These are phyloP conservation scores for Lithocarpus polystachyus DNA, from an alignment of 306 rosid genomes.

Conservation along the genomic window DNA sequence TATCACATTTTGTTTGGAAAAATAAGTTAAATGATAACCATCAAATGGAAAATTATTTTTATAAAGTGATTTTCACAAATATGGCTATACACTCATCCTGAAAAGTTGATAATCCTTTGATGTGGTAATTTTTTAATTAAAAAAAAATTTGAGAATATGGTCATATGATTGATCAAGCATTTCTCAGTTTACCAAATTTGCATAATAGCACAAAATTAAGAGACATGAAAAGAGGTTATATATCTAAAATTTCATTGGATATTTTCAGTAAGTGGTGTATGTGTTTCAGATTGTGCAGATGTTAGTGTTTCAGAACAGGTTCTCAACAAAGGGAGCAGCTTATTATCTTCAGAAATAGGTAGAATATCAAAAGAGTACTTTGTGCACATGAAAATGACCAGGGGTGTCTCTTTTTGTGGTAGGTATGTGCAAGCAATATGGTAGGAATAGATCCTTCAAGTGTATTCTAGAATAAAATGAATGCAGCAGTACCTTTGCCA, in stretches of 20 bases:
- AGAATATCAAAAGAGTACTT: neutral
- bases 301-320: too few species aligned
- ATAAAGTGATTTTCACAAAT: neutral
- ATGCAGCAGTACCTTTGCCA: slow-evolving; percentile 61
- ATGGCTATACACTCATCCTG: neutral
- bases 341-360: neutral
- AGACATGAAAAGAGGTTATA: neutral
- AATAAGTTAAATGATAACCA: neutral
- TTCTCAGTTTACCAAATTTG: neutral
- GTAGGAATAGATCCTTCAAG: neutral
- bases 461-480: neutral
- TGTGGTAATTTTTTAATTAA: neutral
- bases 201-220: neutral
- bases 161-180: neutral
- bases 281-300: neutral
- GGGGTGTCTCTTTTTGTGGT: neutral
- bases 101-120: neutral
- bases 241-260: neutral
- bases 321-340: neutral
- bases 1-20: slow-evolving; percentile 1
- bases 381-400: neutral
- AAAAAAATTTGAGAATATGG: neutral
- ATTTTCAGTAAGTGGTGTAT: neutral
- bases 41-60: neutral
- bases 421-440: neutral